Evolutionary conservation across 164 flowering plant species (phyloP).

Genomic region (Litsea cubeba): DNA sequence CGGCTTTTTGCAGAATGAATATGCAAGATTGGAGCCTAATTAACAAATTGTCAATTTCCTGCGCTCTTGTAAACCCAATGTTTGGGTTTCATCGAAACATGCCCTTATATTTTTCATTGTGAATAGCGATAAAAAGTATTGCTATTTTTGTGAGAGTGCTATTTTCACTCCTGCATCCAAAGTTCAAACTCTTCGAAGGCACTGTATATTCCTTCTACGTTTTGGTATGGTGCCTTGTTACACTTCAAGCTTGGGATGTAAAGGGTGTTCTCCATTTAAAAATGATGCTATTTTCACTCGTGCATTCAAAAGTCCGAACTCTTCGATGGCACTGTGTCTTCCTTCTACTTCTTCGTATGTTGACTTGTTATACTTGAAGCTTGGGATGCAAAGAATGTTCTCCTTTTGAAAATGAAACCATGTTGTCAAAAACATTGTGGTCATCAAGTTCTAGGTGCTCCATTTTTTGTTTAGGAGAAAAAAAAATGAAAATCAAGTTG

Average conservation of each 20-base stretch:
- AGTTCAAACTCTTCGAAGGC: too few relatives aligned
- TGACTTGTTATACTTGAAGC: background rate
- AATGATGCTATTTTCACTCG: too few relatives aligned
- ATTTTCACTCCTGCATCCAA: too few relatives aligned
- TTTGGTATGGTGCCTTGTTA: too few relatives aligned
- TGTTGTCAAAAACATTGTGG: background rate
- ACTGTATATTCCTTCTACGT: too few relatives aligned
- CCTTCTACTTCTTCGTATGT: background rate
- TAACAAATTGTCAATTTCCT: background rate
- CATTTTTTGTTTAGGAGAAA: too few relatives aligned
- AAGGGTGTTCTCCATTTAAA: too few relatives aligned
- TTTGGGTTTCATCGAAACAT: background rate
- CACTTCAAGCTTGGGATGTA: too few relatives aligned
- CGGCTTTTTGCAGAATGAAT: background rate
- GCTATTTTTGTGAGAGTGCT: background rate
- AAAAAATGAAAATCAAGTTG: background rate
- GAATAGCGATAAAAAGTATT: background rate
- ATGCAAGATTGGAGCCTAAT: background rate
- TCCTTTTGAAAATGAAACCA: background rate
- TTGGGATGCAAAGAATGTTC: background rate
- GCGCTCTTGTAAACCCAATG: background rate
- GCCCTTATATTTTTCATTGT: background rate
- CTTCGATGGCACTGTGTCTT: background rate
- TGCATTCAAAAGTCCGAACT: too few relatives aligned
- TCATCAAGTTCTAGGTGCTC: background rate